Evolutionary conservation across 176 grass and related monocot species (phyloP), one percentile per base, ranked within the genome.

Genomic region (Puya raimondii): DNA sequence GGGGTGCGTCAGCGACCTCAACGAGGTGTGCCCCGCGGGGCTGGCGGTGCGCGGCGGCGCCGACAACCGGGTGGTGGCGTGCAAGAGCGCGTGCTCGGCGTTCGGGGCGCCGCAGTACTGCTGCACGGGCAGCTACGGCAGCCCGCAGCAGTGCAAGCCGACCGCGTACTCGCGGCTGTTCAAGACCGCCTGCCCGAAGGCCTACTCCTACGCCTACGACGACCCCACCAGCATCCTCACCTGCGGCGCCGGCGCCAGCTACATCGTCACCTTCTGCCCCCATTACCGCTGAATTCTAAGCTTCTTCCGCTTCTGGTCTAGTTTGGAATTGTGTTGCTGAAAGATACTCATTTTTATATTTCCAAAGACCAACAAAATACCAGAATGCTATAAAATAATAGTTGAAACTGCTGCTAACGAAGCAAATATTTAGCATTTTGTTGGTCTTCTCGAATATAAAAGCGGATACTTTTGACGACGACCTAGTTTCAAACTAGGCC

Each of bases 201-300:
- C 95, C 0, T 99, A 99, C 81, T 99, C 95, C 0, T 99, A 99
- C 51, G 95, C 95, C 0, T 99, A 99, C 22, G 95, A 99, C 47
- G 95, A 99, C 15, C 85, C 85, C 0, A 82, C 82, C 0, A 92
- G 88, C 75, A 88, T 99, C 72, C 82, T 94, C 47, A 99, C 95
- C 71, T 99, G 94, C 84, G 54, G 68, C 47, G 74, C 84, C 21
- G 94, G 89, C 10, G 85, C 84, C 0, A 90, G 89, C 75, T 99
- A 93, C 82, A 74, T 91, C 78, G 85, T 99, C 70, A 93, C 90
- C 51, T 99, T 99, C 79, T 99, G 95, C 70, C 90, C 95, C 0
- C 85, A 88, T 64, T 74, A 49, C 65, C 86, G 56, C 64, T 93
- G 79, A 81, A 15, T 57, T 57, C 53, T 53, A 15, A 57, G 14